Evolutionary conservation across 2,329 filamentous ascomycete species (phyloP).

Genomic region (Emmonsiellopsis sp.): DNA sequence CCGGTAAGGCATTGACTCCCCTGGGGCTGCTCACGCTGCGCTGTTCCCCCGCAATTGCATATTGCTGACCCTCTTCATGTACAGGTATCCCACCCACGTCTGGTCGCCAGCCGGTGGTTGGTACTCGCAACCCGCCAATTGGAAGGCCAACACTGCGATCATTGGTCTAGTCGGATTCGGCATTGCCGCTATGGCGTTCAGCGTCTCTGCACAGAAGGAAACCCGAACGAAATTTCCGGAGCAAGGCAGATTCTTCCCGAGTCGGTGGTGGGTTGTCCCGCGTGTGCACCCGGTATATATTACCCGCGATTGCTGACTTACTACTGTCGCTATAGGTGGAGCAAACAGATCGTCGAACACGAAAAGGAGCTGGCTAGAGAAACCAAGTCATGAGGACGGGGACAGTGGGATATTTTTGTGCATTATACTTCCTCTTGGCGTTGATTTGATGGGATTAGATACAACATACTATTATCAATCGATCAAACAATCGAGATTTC

Average conservation of each 20-base stretch:
- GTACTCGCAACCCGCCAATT: conserved; percentile 92
- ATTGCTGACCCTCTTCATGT: conserved; percentile 5
- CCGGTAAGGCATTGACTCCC: conserved; percentile 47
- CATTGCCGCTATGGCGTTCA: conserved; percentile 60
- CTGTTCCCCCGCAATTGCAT: conserved; percentile 10
- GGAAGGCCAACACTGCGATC: conserved; percentile 82
- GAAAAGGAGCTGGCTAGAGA: conserved; percentile 44
- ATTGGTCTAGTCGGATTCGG: conserved; percentile 60
- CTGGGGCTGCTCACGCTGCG: conserved; percentile 36
- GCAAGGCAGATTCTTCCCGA: conserved; percentile 69
- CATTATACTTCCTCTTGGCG: conserved; percentile 3
- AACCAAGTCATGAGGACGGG: conserved; percentile 26
- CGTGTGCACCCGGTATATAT: conserved; percentile 6
- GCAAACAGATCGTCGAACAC: conserved; percentile 61
- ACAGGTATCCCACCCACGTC: conserved; percentile 94
- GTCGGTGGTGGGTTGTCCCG: conserved; percentile 58
- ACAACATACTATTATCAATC: conserved; percentile 4
- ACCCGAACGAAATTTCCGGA: conserved; percentile 67
- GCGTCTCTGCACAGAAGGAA: conserved; percentile 65
- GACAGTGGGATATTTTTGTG: conserved; percentile 4
- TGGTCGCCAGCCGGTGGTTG: conserved; percentile 98
- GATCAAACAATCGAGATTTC: conserved; percentile 11
- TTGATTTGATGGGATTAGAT: conserved; percentile 7
- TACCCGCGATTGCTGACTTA: conserved; percentile 21
- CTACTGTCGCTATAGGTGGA: conserved; percentile 47